A percentile compares a stretch with the other conserved stretches of the same genome.
phyloP scores from a whole-genome alignment of 352 stramenopile species.

The Pythium rhizo-oryzae region DNA sequence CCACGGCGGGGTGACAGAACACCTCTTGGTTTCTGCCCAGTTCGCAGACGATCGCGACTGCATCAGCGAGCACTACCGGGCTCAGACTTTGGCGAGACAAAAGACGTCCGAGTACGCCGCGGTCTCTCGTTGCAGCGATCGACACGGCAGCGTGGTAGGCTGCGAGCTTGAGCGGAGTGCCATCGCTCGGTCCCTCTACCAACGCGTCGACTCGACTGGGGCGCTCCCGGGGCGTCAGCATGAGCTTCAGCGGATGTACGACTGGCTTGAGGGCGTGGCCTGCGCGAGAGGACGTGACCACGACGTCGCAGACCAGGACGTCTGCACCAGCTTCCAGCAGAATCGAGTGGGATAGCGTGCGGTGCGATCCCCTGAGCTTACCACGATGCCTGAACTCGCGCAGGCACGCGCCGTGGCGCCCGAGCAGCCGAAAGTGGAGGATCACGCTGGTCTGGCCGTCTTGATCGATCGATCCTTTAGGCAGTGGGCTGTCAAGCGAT shows the following conservation, averaged over 20 bases:
- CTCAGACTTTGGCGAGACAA: slow-evolving; percentile 14
- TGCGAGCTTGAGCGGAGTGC: not conserved
- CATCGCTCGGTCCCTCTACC: not conserved
- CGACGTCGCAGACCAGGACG: slow-evolving; percentile 7
- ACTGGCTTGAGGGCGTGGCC: too few relatives aligned
- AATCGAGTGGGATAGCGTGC: slow-evolving; percentile 7
- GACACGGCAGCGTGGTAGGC: not conserved
- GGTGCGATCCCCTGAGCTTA: not conserved
- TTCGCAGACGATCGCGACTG: slow-evolving; percentile 31
- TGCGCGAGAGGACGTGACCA: too few relatives aligned
- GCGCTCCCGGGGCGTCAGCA: not conserved
- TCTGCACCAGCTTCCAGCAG: slow-evolving; percentile 11
- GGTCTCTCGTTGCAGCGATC: not conserved
- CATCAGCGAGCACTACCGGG: slow-evolving; percentile 15
- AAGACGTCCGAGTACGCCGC: slow-evolving; percentile 25
- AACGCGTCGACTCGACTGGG: not conserved
- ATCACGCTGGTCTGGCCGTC: slow-evolving; percentile 8
- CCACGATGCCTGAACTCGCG: slow-evolving; percentile 24
- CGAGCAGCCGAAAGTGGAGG: slow-evolving; percentile 12
- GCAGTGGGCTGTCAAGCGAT: too few relatives aligned
- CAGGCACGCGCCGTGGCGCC: slow-evolving; percentile 1
- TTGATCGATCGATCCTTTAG: not conserved
- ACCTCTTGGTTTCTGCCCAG: slow-evolving; percentile 33
- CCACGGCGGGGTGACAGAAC: slow-evolving; percentile 22
- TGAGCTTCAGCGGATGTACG: not conserved